Evolutionary conservation across 1,284 basidiomycete genomes (phyloP).

Genomic region (Testicularia cyperi): DNA sequence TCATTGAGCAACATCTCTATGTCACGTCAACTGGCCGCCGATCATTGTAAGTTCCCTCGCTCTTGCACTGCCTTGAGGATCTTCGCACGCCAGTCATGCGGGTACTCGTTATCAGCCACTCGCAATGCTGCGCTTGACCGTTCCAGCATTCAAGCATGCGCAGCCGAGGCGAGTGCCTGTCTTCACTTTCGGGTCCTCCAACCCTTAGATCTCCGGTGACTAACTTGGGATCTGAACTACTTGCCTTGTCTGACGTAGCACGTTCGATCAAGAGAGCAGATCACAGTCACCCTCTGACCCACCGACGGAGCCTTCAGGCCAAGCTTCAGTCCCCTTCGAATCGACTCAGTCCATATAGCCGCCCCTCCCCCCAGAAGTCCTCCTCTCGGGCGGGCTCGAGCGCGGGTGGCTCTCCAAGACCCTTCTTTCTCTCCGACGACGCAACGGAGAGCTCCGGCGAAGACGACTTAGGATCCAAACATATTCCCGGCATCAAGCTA

Average conservation of each 20-base stretch:
- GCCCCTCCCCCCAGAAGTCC: constrained; percentile 18
- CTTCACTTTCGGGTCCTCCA: too few relatives aligned
- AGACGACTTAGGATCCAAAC: constrained; percentile 34
- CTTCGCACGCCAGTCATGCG: neutral
- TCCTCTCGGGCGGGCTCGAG: constrained; percentile 30
- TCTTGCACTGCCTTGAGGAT: neutral
- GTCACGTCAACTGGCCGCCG: constrained; percentile 33
- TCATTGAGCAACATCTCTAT: constrained; percentile 18
- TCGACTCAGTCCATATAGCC: constrained; percentile 20
- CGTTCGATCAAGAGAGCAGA: constrained; percentile 30
- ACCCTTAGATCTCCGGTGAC: neutral
- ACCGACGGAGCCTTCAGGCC: constrained; percentile 33
- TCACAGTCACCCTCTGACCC: constrained; percentile 10
- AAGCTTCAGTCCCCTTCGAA: constrained; percentile 20
- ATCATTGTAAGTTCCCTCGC: constrained; percentile 23
- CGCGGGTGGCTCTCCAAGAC: constrained; percentile 30
- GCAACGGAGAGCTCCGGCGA: constrained; percentile 28
- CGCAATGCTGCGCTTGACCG: neutral
- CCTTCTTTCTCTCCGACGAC: constrained; percentile 30
- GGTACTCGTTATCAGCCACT: neutral
- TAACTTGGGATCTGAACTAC: neutral
- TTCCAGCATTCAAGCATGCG: neutral
- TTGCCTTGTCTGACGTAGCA: constrained; percentile 5
- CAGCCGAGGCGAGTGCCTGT: too few relatives aligned
- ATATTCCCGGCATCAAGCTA: constrained; percentile 43